Evolutionary conservation across 139 green algal genomes (phyloP).

Genomic region (Pseudopediastrum boryanum): DNA sequence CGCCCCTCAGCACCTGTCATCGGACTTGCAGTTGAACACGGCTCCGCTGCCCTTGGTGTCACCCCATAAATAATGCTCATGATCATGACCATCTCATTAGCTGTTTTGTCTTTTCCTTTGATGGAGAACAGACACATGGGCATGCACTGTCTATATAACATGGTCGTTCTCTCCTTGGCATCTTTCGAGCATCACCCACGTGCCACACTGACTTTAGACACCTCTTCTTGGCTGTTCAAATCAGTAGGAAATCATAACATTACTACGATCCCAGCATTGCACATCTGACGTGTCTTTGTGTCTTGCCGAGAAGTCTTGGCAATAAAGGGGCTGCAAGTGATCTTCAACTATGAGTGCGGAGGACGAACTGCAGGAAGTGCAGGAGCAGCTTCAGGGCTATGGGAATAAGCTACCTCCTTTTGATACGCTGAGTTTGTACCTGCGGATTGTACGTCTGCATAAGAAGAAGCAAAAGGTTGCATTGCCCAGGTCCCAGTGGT

Average conservation of each 20-base stretch:
- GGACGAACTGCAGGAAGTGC: conserved; percentile 36
- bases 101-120: too few relatives aligned
- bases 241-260: not conserved
- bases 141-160: too few relatives aligned
- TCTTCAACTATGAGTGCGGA: not conserved
- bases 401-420: conserved; percentile 8
- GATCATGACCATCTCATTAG: too few relatives aligned
- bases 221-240: not conserved
- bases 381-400: conserved; percentile 30
- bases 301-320: not conserved
- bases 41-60: too few relatives aligned
- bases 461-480: not conserved
- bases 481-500: not conserved
- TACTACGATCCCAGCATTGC: not conserved
- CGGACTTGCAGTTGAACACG: too few relatives aligned
- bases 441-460: conserved; percentile 31
- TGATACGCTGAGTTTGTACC: conserved; percentile 36
- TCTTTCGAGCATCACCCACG: not conserved
- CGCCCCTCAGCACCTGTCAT: too few relatives aligned
- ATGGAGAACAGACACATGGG: too few relatives aligned
- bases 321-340: not conserved
- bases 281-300: too few relatives aligned
- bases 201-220: not conserved
- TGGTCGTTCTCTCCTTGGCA: too few relatives aligned
- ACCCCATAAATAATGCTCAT: too few relatives aligned